Base-by-base conservation (phyloP, 495 filamentous ascomycete genomes). In the Cenococcum geophilum region DNA sequence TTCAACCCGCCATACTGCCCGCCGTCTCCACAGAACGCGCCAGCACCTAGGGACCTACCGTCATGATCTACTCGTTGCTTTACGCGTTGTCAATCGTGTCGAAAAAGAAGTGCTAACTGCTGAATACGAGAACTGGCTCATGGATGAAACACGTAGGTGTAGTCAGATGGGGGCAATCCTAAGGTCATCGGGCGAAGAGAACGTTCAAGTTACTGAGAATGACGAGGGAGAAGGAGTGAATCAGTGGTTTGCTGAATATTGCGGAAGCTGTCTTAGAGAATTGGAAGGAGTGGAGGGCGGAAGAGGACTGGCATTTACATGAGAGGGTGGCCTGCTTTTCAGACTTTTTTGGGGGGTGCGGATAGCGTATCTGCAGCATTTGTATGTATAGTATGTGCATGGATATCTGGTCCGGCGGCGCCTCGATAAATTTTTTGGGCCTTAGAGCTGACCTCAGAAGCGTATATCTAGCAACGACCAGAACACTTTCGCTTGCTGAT, bases 41-140 rank as follows among this genome's bases (percentile, higher is more conserved):
- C 87, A 95, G 74, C 80, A 86, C 36, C 82, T 98, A 1, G 93
- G 87, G 10, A 73, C 81, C 12, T 92, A 96, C 72, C 82, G 93
- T n/a, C 89, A 98, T 69, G 90, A 97, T 68, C 78, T 97, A 21
- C 76, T 97, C 1, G 91, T 98, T 5, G 91, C 91, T 16, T 81
- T 97, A 75, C 85, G 92, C 5, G 81, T 97, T 3, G 85, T 98
- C 54, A 96, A 97, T 71, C 85, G 80, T 47, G 83, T 97, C 10
- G 93, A 98, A 76, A 75, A 78, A 55, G 92, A 97, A 71, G 85
- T 95, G 70, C 63, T 97, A 58, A 78, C 81, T 58, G 86, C 83
- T 1, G 92, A 97, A 75, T 98, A 89, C 86, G 91, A 95, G 75
- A 86, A 86, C 43, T 97, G 91, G 91, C 79, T 97, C 16, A 70